Evolutionary conservation across 305 asterid species (phyloP).

Genomic region (Fraxinus dipetala): DNA sequence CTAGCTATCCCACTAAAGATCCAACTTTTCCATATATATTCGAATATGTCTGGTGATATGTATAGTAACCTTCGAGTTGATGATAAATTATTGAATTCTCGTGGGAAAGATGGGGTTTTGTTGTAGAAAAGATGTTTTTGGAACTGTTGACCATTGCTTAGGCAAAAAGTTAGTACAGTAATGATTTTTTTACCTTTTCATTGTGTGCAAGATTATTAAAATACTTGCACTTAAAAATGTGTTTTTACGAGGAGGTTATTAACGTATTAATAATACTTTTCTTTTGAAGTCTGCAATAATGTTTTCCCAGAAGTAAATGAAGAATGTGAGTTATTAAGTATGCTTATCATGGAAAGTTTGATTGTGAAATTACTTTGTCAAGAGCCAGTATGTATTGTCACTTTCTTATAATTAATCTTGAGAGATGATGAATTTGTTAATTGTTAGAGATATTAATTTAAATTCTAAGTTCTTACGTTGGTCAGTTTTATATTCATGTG

Average conservation of each 20-base stretch:
- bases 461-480: neutral
- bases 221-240: neutral
- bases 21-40: neutral
- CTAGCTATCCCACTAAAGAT: too few relatives aligned
- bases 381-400: neutral
- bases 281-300: neutral
- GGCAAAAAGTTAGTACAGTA: neutral
- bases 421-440: neutral
- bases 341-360: neutral
- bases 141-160: neutral
- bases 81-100: neutral
- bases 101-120: neutral
- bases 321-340: neutral
- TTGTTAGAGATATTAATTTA: neutral
- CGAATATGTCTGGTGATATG: neutral
- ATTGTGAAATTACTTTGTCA: neutral
- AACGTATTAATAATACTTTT: neutral
- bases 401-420: neutral
- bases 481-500: neutral
- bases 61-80: neutral
- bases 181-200: neutral
- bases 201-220: neutral
- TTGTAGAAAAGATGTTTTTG: neutral
- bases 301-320: neutral
- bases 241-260: neutral